phyloP scores from a whole-genome alignment of 805 yeast genomes.

The Ogataea sp. region DNA sequence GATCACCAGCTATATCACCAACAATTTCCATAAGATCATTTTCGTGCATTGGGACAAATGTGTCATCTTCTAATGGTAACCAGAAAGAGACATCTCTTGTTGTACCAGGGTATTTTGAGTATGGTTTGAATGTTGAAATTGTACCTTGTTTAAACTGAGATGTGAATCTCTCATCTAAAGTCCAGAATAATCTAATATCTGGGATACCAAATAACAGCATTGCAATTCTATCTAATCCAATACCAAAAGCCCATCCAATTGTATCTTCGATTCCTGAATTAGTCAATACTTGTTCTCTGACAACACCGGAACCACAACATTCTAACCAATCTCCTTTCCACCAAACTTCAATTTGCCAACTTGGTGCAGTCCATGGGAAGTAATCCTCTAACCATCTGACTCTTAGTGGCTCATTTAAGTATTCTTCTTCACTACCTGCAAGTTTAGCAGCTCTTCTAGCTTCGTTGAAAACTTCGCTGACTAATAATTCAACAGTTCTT shows the following conservation, averaged over 20 bases:
- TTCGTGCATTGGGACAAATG: slow-evolving; percentile 43
- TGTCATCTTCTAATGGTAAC: slow-evolving; percentile 42
- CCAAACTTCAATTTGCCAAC: slow-evolving; percentile 98
- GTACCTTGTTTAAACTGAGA: slow-evolving; percentile 60
- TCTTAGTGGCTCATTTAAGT: slow-evolving; percentile 64
- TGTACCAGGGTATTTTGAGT: slow-evolving; percentile 86
- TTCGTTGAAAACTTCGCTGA: slow-evolving; percentile 71
- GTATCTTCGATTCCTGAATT: slow-evolving; percentile 63
- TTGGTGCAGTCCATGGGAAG: slow-evolving; percentile 98
- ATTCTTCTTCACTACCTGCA: slow-evolving; percentile 54
- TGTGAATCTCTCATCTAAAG: slow-evolving; percentile 67
- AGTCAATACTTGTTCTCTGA: slow-evolving; percentile 64
- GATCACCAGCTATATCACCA: slow-evolving; percentile 74
- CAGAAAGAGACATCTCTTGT: slow-evolving; percentile 88
- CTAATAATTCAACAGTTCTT: slow-evolving; percentile 75
- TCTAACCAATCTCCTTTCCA: slow-evolving; percentile 99
- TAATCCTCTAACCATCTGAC: slow-evolving; percentile 93
- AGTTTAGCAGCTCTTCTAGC: slow-evolving; percentile 55
- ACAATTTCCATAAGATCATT: slow-evolving; percentile 94
- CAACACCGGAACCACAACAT: slow-evolving; percentile 93
- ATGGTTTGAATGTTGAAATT: slow-evolving; percentile 73
- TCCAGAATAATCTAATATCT: slow-evolving; percentile 91
- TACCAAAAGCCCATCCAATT: slow-evolving; percentile 96
- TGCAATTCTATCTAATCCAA: slow-evolving; percentile 91
- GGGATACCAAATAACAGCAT: slow-evolving; percentile 94